Conservation (phyloP, 106 monocot species). For the Narthecium ossifragum region DNA sequence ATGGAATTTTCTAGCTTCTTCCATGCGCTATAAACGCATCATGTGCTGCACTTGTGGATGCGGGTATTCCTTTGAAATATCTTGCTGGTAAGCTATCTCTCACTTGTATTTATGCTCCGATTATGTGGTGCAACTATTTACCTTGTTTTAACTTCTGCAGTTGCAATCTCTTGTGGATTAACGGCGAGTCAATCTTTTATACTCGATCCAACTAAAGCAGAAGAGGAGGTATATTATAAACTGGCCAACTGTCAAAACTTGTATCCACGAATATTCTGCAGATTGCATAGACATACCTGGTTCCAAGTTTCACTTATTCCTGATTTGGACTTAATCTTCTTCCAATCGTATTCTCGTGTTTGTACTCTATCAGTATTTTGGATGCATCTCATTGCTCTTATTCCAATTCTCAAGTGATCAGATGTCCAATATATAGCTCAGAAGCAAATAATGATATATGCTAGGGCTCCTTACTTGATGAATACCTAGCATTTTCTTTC, state of each 20-base stretch:
- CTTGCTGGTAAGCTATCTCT: conserved; percentile 58
- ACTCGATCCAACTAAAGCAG: conserved; percentile 63
- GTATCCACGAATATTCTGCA: too few species aligned
- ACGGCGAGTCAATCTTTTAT: conserved; percentile 45
- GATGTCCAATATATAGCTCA: too few species aligned
- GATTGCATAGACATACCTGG: too few species aligned
- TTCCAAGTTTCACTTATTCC: too few species aligned
- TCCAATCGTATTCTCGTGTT: too few species aligned
- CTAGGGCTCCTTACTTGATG: too few species aligned
- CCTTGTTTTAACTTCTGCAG: conserved; percentile 35
- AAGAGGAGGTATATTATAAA: conserved; percentile 65
- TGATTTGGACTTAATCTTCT: too few species aligned
- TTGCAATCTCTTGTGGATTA: conserved; percentile 80
- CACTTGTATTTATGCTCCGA: neutral
- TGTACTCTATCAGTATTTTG: too few species aligned
- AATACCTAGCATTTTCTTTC: too few species aligned
- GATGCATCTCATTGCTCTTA: neutral
- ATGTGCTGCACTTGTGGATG: conserved; percentile 90
- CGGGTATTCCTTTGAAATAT: conserved; percentile 87
- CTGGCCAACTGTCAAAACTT: neutral
- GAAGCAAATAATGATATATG: neutral
- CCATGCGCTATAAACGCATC: conserved; percentile 99
- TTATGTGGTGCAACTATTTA: neutral
- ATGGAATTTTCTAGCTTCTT: conserved; percentile 58
- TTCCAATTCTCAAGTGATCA: too few species aligned